Base-by-base conservation (phyloP, 116 monocot species). In the Papilionanthe hybrid region DNA sequence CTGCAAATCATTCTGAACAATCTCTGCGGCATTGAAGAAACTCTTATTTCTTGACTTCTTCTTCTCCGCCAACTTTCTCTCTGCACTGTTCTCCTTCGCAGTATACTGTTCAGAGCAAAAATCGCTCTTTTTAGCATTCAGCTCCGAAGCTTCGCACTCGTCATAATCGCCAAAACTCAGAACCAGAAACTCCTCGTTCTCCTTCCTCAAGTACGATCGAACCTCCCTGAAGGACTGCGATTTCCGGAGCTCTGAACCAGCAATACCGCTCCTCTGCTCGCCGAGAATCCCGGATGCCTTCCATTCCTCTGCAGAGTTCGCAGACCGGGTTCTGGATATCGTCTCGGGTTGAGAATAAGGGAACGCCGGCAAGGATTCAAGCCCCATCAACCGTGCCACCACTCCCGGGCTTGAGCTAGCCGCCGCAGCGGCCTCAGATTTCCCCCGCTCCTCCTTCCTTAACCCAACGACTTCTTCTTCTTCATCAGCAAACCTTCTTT, bases 161-260 rank as follows among this genome's bases (percentile, higher is more conserved):
- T 78, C 82, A 0, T 82, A 83, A 1, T 80, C 81, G 27, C 72
- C 53, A 77, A 89, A 89, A 80, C 78, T 84, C 19, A 89, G 81
- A 12, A 89, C 55, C 75, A 89, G 37, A 72, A 89, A 89, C 23
- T 86, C 86, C 19, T 89, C 84, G 55, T 50, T 86, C 67, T 89
- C 89, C 82, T 82, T 65, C 72, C 84, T 84, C 69, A 89, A 30
- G 49, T 82, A 89, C 22, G 86, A 78, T 27, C 84, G 89, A 47
- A 67, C 79, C 68, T 86, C 89, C 9, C 79, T 81, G 45, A 89
- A 86, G 0, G 86, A 89, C 32, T 48, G 49, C 0, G 77, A 86
- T 1, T 75, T 78, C 43, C 30, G 27, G 42, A 65, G 43, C 11
- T 41, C 69, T n/a, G 77, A 55, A 20, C 29, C 23, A 32, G 67